Percentiles rank a stretch among this genome's conserved stretches.
These are phyloP conservation scores for Neospora caninum DNA, from an alignment of 169 alveolate species.

Conservation along the genomic window DNA sequence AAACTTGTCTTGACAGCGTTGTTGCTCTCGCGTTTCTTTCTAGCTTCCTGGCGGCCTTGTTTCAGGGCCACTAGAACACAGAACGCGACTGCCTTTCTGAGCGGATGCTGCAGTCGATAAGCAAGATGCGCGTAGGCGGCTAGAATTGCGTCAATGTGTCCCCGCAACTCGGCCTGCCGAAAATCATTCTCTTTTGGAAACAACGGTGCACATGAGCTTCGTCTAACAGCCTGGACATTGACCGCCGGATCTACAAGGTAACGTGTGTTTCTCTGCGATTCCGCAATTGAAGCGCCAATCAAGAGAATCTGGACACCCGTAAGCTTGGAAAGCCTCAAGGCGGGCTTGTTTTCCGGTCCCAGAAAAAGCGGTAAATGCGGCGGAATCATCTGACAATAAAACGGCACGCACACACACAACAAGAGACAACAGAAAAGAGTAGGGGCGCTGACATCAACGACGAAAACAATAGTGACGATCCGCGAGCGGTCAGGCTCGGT, in stretches of 20 bases:
- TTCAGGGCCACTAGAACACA: slow-evolving; percentile 12
- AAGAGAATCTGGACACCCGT: not conserved
- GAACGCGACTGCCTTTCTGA: slow-evolving; percentile 35
- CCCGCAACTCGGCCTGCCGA: slow-evolving; percentile 32
- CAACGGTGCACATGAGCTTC: not conserved
- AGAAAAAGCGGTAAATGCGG: slow-evolving; percentile 16
- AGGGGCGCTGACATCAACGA: not conserved
- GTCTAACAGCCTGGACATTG: not conserved
- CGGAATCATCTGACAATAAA: slow-evolving; percentile 8
- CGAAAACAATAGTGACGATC: not conserved
- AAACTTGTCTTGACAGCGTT: not conserved
- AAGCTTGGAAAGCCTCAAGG: not conserved
- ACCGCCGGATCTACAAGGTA: not conserved
- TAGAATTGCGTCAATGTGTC: slow-evolving; percentile 14
- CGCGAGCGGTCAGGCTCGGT: not conserved
- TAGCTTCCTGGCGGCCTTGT: not conserved
- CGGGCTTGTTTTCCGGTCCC: slow-evolving; percentile 43
- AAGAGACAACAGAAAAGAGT: not conserved
- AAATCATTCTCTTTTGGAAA: not conserved
- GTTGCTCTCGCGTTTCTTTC: not conserved
- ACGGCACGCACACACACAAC: not conserved
- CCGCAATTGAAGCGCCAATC: slow-evolving; percentile 23
- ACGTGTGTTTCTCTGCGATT: slow-evolving; percentile 13
- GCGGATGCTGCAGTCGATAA: slow-evolving; percentile 3
- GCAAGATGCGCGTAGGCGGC: slow-evolving; percentile 32